These are phyloP conservation scores for Exutisphaerella laricina DNA, from an alignment of 2,329 filamentous ascomycete genomes.

Conservation along the genomic window DNA sequence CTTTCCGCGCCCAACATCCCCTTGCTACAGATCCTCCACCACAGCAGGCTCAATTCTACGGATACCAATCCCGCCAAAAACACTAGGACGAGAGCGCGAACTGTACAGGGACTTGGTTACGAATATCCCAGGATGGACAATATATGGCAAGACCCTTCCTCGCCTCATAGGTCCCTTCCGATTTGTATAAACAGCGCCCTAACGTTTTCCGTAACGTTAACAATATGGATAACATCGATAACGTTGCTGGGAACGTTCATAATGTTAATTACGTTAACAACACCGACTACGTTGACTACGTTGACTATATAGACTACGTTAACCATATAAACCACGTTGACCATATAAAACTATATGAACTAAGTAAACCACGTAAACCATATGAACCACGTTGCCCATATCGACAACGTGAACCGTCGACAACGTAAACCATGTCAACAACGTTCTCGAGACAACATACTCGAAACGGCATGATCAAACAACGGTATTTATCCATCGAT, in stretches of 20 bases:
- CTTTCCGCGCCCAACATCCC: slow-evolving; percentile 7
- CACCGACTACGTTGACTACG: neutral
- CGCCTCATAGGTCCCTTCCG: too few relatives aligned
- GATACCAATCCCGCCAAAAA: slow-evolving; percentile 8
- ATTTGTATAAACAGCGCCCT: too few relatives aligned
- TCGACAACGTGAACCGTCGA: too few relatives aligned
- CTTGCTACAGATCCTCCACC: slow-evolving; percentile 3
- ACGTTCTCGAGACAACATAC: too few relatives aligned
- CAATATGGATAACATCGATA: neutral
- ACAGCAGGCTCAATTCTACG: slow-evolving; percentile 5
- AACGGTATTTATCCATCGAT: too few relatives aligned
- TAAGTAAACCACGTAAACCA: too few relatives aligned
- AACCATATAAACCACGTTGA: too few relatives aligned
- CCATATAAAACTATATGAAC: neutral
- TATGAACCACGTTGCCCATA: neutral
- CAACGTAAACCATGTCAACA: too few relatives aligned
- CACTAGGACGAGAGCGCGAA: slow-evolving; percentile 13
- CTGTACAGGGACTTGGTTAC: slow-evolving; percentile 20
- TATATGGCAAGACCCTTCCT: slow-evolving; percentile 17
- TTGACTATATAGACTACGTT: neutral
- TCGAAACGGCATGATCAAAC: too few relatives aligned
- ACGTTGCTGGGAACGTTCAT: neutral
- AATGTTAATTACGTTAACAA: neutral
- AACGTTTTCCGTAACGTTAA: neutral
- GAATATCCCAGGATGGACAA: slow-evolving; percentile 20